A percentile compares a stretch with the other conserved stretches of the same genome.
Conservation (phyloP, 2,329 filamentous ascomycete species). For the Alternaria sp. region DNA sequence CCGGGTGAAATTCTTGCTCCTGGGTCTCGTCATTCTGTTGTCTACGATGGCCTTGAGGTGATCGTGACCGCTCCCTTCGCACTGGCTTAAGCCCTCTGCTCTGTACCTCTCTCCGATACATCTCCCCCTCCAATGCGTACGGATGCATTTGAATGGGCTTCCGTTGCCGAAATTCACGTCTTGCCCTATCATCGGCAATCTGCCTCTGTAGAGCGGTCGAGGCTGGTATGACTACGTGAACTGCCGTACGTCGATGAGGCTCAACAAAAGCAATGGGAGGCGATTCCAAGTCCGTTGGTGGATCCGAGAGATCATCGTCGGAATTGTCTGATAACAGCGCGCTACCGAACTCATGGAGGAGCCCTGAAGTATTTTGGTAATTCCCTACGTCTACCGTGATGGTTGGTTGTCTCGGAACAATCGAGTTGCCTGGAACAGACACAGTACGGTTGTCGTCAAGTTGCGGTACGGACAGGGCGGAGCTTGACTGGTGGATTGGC, state of each 20-base stretch:
- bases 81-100: constrained; percentile 57
- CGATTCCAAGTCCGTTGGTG: constrained; percentile 34
- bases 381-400: background rate
- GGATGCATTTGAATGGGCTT: constrained; percentile 61
- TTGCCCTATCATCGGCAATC: constrained; percentile 27
- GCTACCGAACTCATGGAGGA: constrained; percentile 33
- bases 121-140: constrained; percentile 56
- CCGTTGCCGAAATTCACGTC: constrained; percentile 54
- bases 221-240: constrained; percentile 45
- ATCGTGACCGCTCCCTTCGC: constrained; percentile 42
- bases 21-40: constrained; percentile 39
- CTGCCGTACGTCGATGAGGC: constrained; percentile 38
- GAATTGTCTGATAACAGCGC: constrained; percentile 36
- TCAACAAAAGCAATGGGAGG: constrained; percentile 17
- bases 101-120: constrained; percentile 55
- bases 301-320: constrained; percentile 40
- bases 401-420: background rate
- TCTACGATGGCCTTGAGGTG: constrained; percentile 31
- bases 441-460: constrained; percentile 9
- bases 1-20: constrained; percentile 45
- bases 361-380: constrained; percentile 14
- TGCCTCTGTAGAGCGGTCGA: constrained; percentile 29
- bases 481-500: constrained; percentile 9
- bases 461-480: constrained; percentile 19
- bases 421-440: constrained; percentile 5